These are phyloP conservation scores for Aquilaria malaccensis DNA, from an alignment of 345 rosid genomes.

Conservation along the genomic window DNA sequence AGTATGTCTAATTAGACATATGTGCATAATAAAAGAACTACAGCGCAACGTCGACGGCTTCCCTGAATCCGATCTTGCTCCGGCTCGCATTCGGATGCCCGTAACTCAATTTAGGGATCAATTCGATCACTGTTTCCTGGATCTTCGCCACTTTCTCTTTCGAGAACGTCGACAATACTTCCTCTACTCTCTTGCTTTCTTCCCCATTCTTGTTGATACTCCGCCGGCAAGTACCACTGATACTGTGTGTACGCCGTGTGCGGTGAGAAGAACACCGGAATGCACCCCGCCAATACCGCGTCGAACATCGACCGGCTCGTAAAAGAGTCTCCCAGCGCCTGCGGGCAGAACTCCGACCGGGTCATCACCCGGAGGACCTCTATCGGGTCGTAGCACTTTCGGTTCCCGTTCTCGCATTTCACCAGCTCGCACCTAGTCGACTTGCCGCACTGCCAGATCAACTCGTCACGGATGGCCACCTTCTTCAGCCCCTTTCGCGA, in stretches of 20 bases:
- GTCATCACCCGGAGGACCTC: conserved; percentile 31
- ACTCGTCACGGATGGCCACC: conserved; percentile 42
- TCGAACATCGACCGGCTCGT: conserved; percentile 51
- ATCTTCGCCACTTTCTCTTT: conserved; percentile 21
- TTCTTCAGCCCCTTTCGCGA: conserved; percentile 33
- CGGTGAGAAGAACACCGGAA: conserved; percentile 52
- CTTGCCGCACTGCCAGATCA: conserved; percentile 38
- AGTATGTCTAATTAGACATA: no score
- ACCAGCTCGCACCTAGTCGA: conserved; percentile 33
- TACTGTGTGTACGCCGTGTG: conserved; percentile 64
- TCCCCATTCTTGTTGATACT: conserved; percentile 16
- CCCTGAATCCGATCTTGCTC: conserved; percentile 22
- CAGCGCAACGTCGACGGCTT: conserved; percentile 44
- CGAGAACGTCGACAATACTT: conserved; percentile 26
- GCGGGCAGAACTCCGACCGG: conserved; percentile 39
- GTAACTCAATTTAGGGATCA: conserved; percentile 42
- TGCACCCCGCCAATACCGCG: conserved; percentile 42
- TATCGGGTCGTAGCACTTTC: conserved; percentile 28
- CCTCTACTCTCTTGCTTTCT: conserved; percentile 20
- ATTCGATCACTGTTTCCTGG: conserved; percentile 23
- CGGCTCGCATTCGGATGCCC: conserved; percentile 43
- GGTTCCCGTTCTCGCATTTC: conserved; percentile 15
- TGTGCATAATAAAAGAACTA: not conserved
- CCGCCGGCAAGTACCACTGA: conserved; percentile 34
- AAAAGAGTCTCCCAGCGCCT: conserved; percentile 54